Evolutionary conservation across 73 alveolate species (phyloP).

Genomic region (Tetrahymena elliotti): DNA sequence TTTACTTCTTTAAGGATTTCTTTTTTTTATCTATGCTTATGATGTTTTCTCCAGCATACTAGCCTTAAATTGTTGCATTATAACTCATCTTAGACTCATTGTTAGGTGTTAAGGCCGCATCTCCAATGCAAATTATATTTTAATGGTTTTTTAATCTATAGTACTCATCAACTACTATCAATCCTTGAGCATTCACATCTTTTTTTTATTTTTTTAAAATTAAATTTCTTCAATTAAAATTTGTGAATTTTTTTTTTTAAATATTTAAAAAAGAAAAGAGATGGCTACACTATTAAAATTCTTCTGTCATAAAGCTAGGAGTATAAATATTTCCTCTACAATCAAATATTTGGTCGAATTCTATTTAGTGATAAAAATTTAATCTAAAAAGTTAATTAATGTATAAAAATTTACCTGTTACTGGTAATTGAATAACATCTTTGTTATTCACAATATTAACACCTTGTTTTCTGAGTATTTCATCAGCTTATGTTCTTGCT

Average conservation of each 20-base stretch:
- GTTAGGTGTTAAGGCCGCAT: not conserved
- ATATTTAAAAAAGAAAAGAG: too few relatives aligned
- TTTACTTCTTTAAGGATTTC: not conserved
- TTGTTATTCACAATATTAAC: not conserved
- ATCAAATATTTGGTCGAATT: not conserved
- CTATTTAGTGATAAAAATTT: not conserved
- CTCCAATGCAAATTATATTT: not conserved
- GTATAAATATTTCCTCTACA: not conserved
- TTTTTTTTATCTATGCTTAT: not conserved
- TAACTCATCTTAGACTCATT: not conserved
- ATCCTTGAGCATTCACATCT: not conserved
- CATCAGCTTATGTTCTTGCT: not conserved
- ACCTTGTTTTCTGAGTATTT: not conserved
- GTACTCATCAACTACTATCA: not conserved
- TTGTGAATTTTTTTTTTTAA: too few relatives aligned
- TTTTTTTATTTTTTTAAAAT: too few relatives aligned
- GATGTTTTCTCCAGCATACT: not conserved
- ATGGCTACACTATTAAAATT: not conserved
- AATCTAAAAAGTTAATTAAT: too few relatives aligned
- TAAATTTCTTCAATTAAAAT: too few relatives aligned
- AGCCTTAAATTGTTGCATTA: not conserved
- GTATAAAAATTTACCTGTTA: not conserved
- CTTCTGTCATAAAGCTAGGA: not conserved
- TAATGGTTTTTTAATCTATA: not conserved
- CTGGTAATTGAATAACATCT: not conserved